Base-by-base conservation (phyloP, 2,329 filamentous ascomycete species). In the Phoma herbarum region DNA sequence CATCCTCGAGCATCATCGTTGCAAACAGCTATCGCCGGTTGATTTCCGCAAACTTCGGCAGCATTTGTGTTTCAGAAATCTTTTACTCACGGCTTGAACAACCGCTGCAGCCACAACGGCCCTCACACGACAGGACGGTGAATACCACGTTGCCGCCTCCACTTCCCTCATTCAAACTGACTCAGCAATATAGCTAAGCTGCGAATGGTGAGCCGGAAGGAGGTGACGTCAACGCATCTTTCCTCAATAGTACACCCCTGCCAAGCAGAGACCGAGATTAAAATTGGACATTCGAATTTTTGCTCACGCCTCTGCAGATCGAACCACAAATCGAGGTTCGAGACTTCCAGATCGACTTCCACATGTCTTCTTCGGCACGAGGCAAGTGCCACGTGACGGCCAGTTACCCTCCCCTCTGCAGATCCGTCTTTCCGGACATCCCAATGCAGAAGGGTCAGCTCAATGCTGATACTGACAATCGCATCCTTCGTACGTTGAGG, bases 191-290 rank as follows among this genome's bases (percentile, higher is more conserved):
- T 22, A 25, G 28, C 37, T 31, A 48, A 49, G 20, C 49, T 26
- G 1, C 23, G 29, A 47, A 43, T 16, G 29, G 20, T 22, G 48
- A 52, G 37, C 42, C 33, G 49, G 44, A 31, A 39, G 28, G 18
- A 3, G n/a, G 43, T 58, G 55, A 58, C 55, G 55, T 58, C 55
- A 49, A 52, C n/a, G 26, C n/a, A 16, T 29, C 18, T 16, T 20
- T 8, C 41, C 31, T 33, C 47, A 12, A 46, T n/a, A 18, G 12
- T 47, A 18, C 26, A 52, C 14, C 55, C 44, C 49, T 58, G 55
- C 55, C 49, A 52, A 58, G 49, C 28, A 9, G n/a, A 31, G 37
- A 23, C 44, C 48, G 37, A 58, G 29, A 58, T 58, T 37, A 52
- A 52, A 52, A 58, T 28, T 58, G 49, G 49, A 25, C 43, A 10